Base-by-base conservation (phyloP, 306 rosid genomes). In the Gleditsia sinensis region DNA sequence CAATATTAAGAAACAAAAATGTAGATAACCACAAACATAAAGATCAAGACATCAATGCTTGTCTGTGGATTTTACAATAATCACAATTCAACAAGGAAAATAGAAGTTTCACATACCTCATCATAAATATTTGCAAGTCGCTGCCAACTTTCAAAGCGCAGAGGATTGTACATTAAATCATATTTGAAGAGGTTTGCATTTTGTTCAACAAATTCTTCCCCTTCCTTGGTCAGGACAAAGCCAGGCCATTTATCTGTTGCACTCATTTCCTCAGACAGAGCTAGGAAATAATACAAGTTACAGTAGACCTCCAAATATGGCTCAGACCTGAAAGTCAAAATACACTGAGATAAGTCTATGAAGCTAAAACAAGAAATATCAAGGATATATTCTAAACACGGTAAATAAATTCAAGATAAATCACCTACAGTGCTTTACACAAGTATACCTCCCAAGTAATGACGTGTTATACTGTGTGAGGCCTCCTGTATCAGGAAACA, bases 201-300 rank as follows among this genome's bases (percentile, higher is more conserved):
- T 81, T 94, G 90, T 67, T 90, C 89, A 61, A 94, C 97, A 80
- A 94, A 94, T 78, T 94, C 97, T 75, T 90, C 96, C 77, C 98
- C 98, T 88, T 94, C 98, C 87, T 87, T 94, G 74, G 97, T 90
- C 48, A 94, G 86, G 61, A 94, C 98, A 73, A 91, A 94, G 67
- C 98, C 98, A 72, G 98, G 90, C 93, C 97, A 91, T 78, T 94
- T 94, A 84, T 94, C 98, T 9, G 98, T 91, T 49, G 98, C 96
- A 63, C 88, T 94, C 94, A 88, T 91, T 75, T 94, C 98, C 88
- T 94, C 98, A 25, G 97, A 91, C 81, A 88, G 86, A 78, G 97
- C 98, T 58, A 90, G 87, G 83, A 89, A 87, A 90, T 89, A 88
- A 88, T 91, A 94, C 86, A 94, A 81, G 88, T 91, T 89, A 79